Base-by-base conservation (phyloP, 2,329 filamentous ascomycete genomes). In the Gyromitra esculenta region DNA sequence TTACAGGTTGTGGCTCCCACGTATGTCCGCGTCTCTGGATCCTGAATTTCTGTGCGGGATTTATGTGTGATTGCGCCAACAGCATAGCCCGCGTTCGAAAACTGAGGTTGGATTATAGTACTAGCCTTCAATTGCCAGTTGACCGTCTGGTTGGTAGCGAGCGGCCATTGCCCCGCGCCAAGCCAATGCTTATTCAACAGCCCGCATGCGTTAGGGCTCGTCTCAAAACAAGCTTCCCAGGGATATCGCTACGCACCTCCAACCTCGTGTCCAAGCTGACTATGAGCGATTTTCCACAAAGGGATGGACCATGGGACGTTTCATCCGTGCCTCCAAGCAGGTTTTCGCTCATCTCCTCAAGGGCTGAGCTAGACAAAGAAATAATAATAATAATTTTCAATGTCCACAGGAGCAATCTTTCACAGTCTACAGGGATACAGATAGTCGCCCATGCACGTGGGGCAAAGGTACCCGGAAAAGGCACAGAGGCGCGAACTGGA, bases 251-350 rank as follows among this genome's bases (percentile, higher is more conserved):
- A 67, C 64, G 21, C 48, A 64, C 35, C 25, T n/a, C 35, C 43
- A 52, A 39, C n/a, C 62, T 39, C 60, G 15, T 43, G 35, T 25
- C 5, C 43, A 13, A 11, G 18, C 43, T 57, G 13, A 35, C 9
- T 62, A 69, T 72, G 69, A 65, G 69, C 59, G 69, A 72, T 65
- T 72, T 72, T 59, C 59, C 41, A 45, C 43, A 67, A 56, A 67
- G 37, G n/a, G 31, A 67, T 11, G 15, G 11, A 35, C 57, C 57
- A 43, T 56, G 8, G 48, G 13, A 39, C n/a, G 21, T 56, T 56
- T 41, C 63, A 54, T 56, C 45, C 39, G 9, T 18, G 45, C 45
- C 9, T 13, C 13, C 1, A 21, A 56, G 50, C 35, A 43, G 7
- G 18, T 35, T 56, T 56, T 43, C 37, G 6, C 37, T n/a, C 11